These are phyloP conservation scores for Fistulina hepatica DNA, from an alignment of 1,284 basidiomycete species.

Conservation along the genomic window DNA sequence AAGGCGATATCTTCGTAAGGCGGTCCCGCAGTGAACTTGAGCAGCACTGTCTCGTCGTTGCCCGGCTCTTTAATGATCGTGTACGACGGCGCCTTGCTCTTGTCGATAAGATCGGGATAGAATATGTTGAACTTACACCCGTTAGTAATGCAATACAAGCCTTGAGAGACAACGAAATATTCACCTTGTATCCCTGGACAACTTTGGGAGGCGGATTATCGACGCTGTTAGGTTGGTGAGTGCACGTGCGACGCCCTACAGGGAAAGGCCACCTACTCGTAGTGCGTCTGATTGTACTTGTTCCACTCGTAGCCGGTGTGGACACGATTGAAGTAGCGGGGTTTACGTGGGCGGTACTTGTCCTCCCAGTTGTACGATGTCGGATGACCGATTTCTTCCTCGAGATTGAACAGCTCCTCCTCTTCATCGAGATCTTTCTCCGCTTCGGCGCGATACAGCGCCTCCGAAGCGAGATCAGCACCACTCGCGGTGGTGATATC, in stretches of 20 bases:
- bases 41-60: conserved; percentile 88
- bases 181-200: conserved; percentile 94
- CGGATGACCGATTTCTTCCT: conserved; percentile 74
- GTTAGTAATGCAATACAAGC: conserved; percentile 10
- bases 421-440: conserved; percentile 91
- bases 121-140: conserved; percentile 78
- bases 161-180: conserved; percentile 15
- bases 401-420: conserved; percentile 88
- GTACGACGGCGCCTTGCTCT: conserved; percentile 91
- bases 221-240: conserved; percentile 43
- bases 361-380: conserved; percentile 96
- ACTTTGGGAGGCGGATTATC: conserved; percentile 97
- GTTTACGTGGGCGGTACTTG: conserved; percentile 97
- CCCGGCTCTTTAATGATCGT: conserved; percentile 85
- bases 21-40: conserved; percentile 93
- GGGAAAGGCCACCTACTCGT: conserved; percentile 59
- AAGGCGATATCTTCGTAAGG: conserved; percentile 99
- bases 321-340: conserved; percentile 97
- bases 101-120: conserved; percentile 95
- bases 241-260: conserved; percentile 6
- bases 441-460: conserved; percentile 77
- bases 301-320: conserved; percentile 99
- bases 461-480: conserved; percentile 76
- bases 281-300: conserved; percentile 98
- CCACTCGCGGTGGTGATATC: conserved; percentile 50